Evolutionary conservation across 371 early-diverging fungal genomes (phyloP), one percentile per base, ranked within the genome.

Genomic region (Conidiobolus incongruus): DNA sequence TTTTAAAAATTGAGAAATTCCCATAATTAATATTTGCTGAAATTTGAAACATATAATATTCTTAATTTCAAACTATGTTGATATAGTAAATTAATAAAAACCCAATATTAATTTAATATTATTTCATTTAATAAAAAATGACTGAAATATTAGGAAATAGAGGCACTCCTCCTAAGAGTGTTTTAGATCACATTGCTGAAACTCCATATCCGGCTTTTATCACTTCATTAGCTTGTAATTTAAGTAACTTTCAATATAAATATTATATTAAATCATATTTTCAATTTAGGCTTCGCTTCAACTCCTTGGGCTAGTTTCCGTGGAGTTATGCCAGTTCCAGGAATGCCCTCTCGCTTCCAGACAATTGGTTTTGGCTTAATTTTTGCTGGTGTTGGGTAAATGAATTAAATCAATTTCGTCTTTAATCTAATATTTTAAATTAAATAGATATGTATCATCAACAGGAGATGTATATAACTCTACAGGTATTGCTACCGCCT

Each of bases 391-490:
- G 16, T n/a, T n/a, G 5, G 5, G 4, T n/a, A 34, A 5, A 34
- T 34, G 10, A 10, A 4, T n/a, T 4, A 34, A n/a, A 8, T 34
- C 15, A 10, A n/a, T 10, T 10, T 34, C 4, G 4, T 30, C 30
- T 30, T 30, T 30, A 13, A 30, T 10, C 7, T 30, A 13, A 30
- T 30, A 30, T 30, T 30, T 30, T 7, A 30, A 13, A 30, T 10
- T 30, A 30, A 10, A 20, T 37, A 37, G 38, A 8, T 37, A 37
- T 22, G 17, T 21, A 10, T 10, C 10, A 11, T 20, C 10, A 15
- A 10, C 16, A 37, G 38, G 38, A 8, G 38, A 37, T 21, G 38
- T 37, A 37, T 37, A 20, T n/a, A 37, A 37, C 21, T 37, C 38
- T 21, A 37, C 38, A 20, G 38, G 38, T 17, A 37, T 37, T 21